Evolutionary conservation across 2,329 filamentous ascomycete genomes (phyloP), one percentile per base, ranked within the genome.

Genomic region (Colletotrichum paranaense): DNA sequence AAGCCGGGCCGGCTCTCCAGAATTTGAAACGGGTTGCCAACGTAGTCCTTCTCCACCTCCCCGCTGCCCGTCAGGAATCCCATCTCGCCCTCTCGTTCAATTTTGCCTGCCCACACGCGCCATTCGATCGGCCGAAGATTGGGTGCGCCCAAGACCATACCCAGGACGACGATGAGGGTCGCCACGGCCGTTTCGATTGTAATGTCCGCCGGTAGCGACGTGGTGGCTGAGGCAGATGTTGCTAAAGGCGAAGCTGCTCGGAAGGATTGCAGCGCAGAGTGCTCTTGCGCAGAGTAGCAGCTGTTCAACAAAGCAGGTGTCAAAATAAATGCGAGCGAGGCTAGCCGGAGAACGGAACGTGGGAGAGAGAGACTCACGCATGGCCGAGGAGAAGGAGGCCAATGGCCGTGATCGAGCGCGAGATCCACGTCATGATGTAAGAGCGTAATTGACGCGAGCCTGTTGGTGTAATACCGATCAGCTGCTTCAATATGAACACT

Each of bases 231-330:
- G 56, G 85, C 81, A 66, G 87, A 82, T 42, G 87, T 86, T n/a
- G 68, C 57, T 9, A 74, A 22, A 3, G 35, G 58, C 26, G 58
- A 74, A 63, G 87, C 85, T 65, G 82, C 81, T 67, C 84, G 84
- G 77, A 88, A 87, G 68, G 92, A 89, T 77, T 92, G 90, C 62
- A 97, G 89, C 26, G 92, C 88, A 7, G 94, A 93, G 85, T 98
- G 94, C 85, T 99, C 97, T 83, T 98, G 94, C 59, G 95, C 95
- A 64, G 97, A 99, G 85, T 98, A 99, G 85, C 95, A 97, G 76
- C 97, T 99, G 79, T 73, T 53, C 62, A 35, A 52, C 60, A 19
- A 58, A 49, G 26, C 57, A 11, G 56, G 46, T 49, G 56, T 66
- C 35, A 42, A 38, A 28, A 38, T 62, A 32, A 14, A 24, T 46